Evolutionary conservation across 2,329 filamentous ascomycete species (phyloP).

Genomic region (Spiromastix sp.): DNA sequence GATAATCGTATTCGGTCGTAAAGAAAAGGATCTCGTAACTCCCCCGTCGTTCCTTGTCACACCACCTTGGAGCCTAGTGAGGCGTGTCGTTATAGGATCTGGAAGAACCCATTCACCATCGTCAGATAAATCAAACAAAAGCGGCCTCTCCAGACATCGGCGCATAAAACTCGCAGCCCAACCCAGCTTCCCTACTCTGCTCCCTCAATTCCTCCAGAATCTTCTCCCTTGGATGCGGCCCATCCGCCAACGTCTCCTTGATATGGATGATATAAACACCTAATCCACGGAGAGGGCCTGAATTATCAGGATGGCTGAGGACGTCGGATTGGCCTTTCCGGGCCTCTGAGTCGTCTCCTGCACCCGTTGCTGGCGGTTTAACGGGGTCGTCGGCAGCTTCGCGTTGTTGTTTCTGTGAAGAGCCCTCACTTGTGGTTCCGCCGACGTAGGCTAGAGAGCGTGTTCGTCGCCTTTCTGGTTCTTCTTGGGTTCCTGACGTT

Average conservation of each 20-base stretch:
- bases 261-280: slow-evolving; percentile 85
- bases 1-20: background rate
- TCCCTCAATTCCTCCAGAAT: slow-evolving; percentile 62
- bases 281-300: slow-evolving; percentile 55
- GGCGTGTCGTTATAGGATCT: too few species aligned
- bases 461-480: background rate
- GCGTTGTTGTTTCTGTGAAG: background rate
- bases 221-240: slow-evolving; percentile 49
- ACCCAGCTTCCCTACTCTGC: slow-evolving; percentile 51
- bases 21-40: too few species aligned
- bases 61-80: too few species aligned
- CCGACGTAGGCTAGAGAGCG: background rate
- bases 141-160: slow-evolving; percentile 54
- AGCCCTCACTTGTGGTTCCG: background rate
- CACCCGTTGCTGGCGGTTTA: background rate
- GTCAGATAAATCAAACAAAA: slow-evolving; percentile 23
- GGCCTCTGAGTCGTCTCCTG: background rate
- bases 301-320: slow-evolving; percentile 1
- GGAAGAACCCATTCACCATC: too few species aligned
- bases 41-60: too few species aligned
- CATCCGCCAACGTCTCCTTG: slow-evolving; percentile 75
- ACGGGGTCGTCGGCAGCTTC: background rate
- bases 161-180: slow-evolving; percentile 74
- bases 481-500: background rate
- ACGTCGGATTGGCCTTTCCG: background rate